These are phyloP conservation scores for Luffa aegyptiaca DNA, from an alignment of 306 rosid species.

Conservation along the genomic window DNA sequence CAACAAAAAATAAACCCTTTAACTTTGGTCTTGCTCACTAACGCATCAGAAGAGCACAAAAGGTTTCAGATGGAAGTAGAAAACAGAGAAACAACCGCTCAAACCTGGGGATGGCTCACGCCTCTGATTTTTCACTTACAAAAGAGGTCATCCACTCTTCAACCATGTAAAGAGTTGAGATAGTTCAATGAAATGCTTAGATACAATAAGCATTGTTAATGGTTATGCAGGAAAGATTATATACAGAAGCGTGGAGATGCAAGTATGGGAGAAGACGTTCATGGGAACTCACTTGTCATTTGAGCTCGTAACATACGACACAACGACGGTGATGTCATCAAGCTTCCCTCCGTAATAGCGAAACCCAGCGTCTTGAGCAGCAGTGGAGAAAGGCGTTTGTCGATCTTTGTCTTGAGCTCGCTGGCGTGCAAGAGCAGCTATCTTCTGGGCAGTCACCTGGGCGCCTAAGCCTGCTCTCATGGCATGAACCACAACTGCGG, in stretches of 20 bases:
- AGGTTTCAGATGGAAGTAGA: not conserved
- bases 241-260: not conserved
- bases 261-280: not conserved
- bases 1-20: not conserved
- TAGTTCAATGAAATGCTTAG: not conserved
- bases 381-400: conserved; percentile 93
- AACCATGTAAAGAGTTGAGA: not conserved
- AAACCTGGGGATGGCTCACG: not conserved
- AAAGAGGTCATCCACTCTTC: conserved; percentile 1
- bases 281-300: not conserved
- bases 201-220: not conserved
- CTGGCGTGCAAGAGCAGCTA: conserved; percentile 94
- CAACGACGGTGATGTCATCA: conserved; percentile 87
- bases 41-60: not conserved
- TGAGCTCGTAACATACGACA: conserved; percentile 44
- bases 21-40: not conserved
- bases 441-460: conserved; percentile 92
- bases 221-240: not conserved
- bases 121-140: not conserved
- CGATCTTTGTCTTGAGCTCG: conserved; percentile 78
- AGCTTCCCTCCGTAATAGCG: conserved; percentile 94
- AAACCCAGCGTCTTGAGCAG: conserved; percentile 94
- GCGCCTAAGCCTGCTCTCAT: conserved; percentile 67
- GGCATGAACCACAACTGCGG: conserved; percentile 84
- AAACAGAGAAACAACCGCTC: not conserved